phyloP scores from a whole-genome alignment of 768 basidiomycete genomes.

The Leccinum uliginosum region DNA sequence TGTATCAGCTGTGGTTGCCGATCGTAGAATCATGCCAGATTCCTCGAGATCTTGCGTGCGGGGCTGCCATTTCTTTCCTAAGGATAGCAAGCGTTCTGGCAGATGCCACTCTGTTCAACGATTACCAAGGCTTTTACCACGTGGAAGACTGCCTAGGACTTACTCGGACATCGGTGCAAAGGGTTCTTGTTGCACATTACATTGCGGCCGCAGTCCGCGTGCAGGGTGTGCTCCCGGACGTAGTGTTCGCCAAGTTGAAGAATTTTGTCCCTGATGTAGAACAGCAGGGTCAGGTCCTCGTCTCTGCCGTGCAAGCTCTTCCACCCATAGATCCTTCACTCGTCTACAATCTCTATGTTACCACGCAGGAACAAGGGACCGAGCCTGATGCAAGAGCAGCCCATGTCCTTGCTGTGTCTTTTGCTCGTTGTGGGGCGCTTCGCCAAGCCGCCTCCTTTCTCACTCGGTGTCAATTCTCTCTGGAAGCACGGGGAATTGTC shows the following conservation, averaged over 20 bases:
- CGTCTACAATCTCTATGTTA: conserved; percentile 33
- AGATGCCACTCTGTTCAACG: conserved; percentile 36
- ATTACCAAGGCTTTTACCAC: conserved; percentile 33
- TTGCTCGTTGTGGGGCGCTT: conserved; percentile 25
- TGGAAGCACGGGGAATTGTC: conserved; percentile 33
- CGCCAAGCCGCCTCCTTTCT: conserved; percentile 34
- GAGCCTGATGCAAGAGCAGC: conserved; percentile 20
- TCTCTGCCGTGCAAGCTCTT: conserved; percentile 16
- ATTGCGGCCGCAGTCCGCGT: conserved; percentile 26
- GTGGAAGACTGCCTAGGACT: conserved; percentile 20
- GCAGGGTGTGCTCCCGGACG: conserved; percentile 24
- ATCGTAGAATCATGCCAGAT: conserved; percentile 25
- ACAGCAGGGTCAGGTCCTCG: conserved; percentile 29
- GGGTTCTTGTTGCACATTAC: conserved; percentile 20
- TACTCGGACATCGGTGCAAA: neutral
- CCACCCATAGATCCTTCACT: conserved; percentile 26
- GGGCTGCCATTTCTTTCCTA: conserved; percentile 42
- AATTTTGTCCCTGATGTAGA: conserved; percentile 18
- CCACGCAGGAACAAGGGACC: conserved; percentile 23
- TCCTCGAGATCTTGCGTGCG: conserved; percentile 26
- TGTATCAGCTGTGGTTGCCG: conserved; percentile 42
- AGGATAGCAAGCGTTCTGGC: conserved; percentile 37
- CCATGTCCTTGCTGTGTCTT: conserved; percentile 30
- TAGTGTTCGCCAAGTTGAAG: conserved; percentile 30
- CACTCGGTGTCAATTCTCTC: conserved; percentile 26